Conservation (phyloP, 1,139 yeast genomes). For the Suhomyces yuchorum region DNA sequence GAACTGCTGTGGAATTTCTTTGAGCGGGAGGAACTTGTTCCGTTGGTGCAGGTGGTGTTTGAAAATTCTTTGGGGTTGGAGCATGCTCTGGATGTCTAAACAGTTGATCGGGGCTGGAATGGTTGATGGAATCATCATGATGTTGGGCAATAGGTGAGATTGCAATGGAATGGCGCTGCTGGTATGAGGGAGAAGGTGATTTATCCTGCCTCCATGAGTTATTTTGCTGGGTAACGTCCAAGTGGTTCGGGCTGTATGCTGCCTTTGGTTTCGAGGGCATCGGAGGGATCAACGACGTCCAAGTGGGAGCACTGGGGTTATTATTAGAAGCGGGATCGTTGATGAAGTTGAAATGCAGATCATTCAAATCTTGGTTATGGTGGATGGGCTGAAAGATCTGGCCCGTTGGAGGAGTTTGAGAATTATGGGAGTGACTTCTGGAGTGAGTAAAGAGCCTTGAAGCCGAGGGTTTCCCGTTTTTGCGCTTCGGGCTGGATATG, state of each 20-base stretch:
- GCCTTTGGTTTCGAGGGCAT: conserved; percentile 24
- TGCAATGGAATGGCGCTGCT: conserved; percentile 24
- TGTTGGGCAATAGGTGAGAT: conserved; percentile 18
- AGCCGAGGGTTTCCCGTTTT: conserved; percentile 2
- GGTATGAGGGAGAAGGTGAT: conserved; percentile 5
- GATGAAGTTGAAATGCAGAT: conserved; percentile 12
- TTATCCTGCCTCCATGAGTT: neutral
- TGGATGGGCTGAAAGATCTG: conserved; percentile 20
- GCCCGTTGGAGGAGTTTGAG: conserved; percentile 18
- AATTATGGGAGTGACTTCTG: conserved; percentile 21
- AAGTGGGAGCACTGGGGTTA: conserved; percentile 16
- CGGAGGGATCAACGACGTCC: conserved; percentile 34
- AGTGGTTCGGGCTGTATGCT: conserved; percentile 10
- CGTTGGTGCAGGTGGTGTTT: conserved; percentile 10
- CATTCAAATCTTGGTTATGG: conserved; percentile 16
- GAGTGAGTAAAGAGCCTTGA: conserved; percentile 15
- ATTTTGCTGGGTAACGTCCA: neutral
- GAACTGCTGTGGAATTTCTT: conserved; percentile 6
- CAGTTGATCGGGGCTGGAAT: conserved; percentile 1
- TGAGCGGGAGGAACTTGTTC: conserved; percentile 14
- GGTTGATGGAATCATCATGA: conserved; percentile 4
- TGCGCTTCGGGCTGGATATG: conserved; percentile 13
- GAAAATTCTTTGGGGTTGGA: conserved; percentile 1
- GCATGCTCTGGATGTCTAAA: neutral
- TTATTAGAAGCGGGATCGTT: conserved; percentile 2